These are phyloP conservation scores for Euptelea pleiosperma DNA, from an alignment of 164 flowering plant species.

Conservation along the genomic window DNA sequence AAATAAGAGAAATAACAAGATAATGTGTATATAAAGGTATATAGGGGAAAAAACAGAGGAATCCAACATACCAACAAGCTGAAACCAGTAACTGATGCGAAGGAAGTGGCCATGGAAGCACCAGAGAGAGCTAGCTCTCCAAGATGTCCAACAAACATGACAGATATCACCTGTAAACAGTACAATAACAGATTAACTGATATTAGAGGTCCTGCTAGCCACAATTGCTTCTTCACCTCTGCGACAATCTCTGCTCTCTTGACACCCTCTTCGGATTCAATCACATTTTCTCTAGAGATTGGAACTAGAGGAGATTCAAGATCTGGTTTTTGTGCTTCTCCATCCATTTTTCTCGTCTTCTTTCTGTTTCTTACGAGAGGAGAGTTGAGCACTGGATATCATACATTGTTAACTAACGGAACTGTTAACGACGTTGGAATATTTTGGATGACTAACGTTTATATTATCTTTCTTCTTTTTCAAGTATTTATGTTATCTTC, in stretches of 20 bases:
- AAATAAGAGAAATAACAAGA: too few relatives aligned
- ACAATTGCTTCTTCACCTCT: conserved; percentile 21
- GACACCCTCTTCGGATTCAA: not conserved
- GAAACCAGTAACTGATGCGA: conserved; percentile 20
- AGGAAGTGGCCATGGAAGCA: conserved; percentile 25
- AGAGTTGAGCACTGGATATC: too few relatives aligned
- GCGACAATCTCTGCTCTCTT: conserved; percentile 3
- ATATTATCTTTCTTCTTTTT: too few relatives aligned
- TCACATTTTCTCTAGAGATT: not conserved
- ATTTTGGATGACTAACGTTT: too few relatives aligned
- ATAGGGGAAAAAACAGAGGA: not conserved
- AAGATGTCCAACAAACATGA: conserved; percentile 32
- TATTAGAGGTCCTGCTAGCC: conserved; percentile 29
- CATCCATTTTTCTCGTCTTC: not conserved
- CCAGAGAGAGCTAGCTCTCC: conserved; percentile 23
- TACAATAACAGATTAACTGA: conserved; percentile 18
- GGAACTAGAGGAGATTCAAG: not conserved
- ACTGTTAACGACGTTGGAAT: too few relatives aligned
- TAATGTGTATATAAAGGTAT: too few relatives aligned
- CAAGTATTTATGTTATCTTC: too few relatives aligned
- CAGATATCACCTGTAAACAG: conserved; percentile 18
- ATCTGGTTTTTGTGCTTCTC: not conserved
- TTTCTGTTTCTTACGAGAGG: too few relatives aligned
- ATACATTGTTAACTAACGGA: too few relatives aligned
- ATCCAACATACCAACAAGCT: too few relatives aligned